Evolutionary conservation across 2,329 filamentous ascomycete species (phyloP).

Genomic region (Byssochlamys sp.): DNA sequence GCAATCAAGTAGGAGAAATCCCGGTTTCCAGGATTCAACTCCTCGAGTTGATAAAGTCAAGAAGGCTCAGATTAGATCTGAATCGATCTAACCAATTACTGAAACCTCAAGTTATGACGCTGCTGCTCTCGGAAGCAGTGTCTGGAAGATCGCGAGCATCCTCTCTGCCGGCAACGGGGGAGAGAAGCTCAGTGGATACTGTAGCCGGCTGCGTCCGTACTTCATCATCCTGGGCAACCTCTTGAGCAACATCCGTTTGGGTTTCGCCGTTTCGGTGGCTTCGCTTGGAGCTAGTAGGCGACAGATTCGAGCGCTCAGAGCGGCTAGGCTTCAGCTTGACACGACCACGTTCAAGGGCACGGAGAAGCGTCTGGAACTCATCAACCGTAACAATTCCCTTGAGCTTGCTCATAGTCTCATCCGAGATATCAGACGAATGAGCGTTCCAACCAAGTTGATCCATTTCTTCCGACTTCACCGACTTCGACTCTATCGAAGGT

Average conservation of each 20-base stretch:
- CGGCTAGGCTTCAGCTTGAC: constrained; percentile 25
- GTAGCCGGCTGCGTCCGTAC: constrained; percentile 14
- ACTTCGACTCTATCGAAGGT: constrained; percentile 24
- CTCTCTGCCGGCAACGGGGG: not conserved
- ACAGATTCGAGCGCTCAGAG: constrained; percentile 22
- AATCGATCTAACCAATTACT: not conserved
- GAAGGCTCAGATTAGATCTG: not conserved
- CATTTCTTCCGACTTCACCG: constrained; percentile 20
- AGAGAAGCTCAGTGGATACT: constrained; percentile 18
- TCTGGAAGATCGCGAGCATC: not conserved
- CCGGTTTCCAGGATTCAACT: not conserved
- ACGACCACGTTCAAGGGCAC: constrained; percentile 26
- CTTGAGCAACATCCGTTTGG: constrained; percentile 7
- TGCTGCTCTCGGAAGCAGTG: constrained; percentile 3
- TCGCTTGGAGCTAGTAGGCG: constrained; percentile 24
- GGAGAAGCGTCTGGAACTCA: constrained; percentile 25
- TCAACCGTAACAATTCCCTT: constrained; percentile 25
- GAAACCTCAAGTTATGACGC: not conserved
- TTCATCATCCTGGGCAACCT: constrained; percentile 12
- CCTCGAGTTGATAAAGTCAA: not conserved
- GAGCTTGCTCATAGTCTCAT: constrained; percentile 29
- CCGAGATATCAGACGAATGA: constrained; percentile 24
- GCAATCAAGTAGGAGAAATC: not conserved
- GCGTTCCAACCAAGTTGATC: constrained; percentile 28
- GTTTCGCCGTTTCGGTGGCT: constrained; percentile 13